Evolutionary conservation across 441 rosid genomes (phyloP).

Genomic region (Euphorbia schlechtendalii): DNA sequence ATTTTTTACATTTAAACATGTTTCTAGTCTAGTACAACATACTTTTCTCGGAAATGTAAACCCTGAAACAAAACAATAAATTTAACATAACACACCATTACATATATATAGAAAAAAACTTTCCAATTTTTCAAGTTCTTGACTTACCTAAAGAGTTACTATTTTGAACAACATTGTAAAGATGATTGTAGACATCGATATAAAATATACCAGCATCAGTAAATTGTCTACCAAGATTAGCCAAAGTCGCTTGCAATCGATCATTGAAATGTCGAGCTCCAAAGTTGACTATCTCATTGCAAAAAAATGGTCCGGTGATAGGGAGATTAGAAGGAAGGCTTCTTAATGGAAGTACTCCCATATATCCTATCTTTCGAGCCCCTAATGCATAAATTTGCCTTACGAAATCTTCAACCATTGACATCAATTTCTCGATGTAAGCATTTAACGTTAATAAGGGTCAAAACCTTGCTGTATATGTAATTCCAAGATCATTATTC

Average conservation of each 20-base stretch:
- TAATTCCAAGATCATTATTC: slow-evolving; percentile 39
- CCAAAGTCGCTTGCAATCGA: slow-evolving; percentile 19
- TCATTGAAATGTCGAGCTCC: slow-evolving; percentile 42
- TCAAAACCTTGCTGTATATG: slow-evolving; percentile 14
- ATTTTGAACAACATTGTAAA: slow-evolving; percentile 34
- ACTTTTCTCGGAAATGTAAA: no score
- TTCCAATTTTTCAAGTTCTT: no score
- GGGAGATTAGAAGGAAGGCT: slow-evolving; percentile 55
- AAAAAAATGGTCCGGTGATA: slow-evolving; percentile 32
- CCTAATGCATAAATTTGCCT: slow-evolving; percentile 51
- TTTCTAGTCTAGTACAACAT: background rate
- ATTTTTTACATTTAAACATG: background rate
- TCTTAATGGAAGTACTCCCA: slow-evolving; percentile 52
- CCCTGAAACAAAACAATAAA: no score
- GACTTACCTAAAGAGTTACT: no score
- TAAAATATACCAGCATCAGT: slow-evolving; percentile 21
- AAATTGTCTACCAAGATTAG: background rate
- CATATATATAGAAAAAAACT: no score
- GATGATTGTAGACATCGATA: slow-evolving; percentile 46
- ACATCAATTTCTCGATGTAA: slow-evolving; percentile 35
- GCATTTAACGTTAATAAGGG: slow-evolving; percentile 28
- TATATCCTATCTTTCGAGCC: slow-evolving; percentile 42
- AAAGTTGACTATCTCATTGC: slow-evolving; percentile 32
- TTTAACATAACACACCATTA: no score
- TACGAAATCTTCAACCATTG: slow-evolving; percentile 33